Evolutionary conservation across 192 early-diverging fungal genomes (phyloP).

Genomic region (Chytriomyces sp.): DNA sequence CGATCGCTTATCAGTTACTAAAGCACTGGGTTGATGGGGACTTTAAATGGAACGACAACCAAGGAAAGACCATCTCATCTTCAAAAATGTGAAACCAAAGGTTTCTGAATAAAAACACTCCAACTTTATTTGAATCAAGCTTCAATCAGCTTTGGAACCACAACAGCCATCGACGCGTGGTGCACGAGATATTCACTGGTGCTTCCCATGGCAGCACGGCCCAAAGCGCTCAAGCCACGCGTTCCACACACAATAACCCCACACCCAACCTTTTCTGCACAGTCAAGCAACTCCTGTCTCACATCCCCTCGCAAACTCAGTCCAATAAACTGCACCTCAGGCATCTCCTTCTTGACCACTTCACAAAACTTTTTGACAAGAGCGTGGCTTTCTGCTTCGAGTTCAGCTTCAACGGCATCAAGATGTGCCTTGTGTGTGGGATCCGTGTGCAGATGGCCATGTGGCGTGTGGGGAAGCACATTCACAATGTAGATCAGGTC

Average conservation of each 20-base stretch:
- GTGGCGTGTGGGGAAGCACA: slow-evolving; percentile 1
- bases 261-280: slow-evolving; percentile 56
- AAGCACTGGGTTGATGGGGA: slow-evolving; percentile 25
- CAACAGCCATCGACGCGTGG: slow-evolving; percentile 6
- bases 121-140: too few relatives aligned
- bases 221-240: slow-evolving; percentile 60
- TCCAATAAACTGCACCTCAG: slow-evolving; percentile 17
- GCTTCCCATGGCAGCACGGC: slow-evolving; percentile 50
- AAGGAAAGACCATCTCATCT: background rate
- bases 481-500: slow-evolving; percentile 43
- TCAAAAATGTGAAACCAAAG: background rate
- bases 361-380: background rate
- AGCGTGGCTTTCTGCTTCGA: background rate
- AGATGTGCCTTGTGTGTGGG: background rate
- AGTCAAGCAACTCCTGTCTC: slow-evolving; percentile 61
- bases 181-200: slow-evolving; percentile 31
- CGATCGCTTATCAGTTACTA: slow-evolving; percentile 27
- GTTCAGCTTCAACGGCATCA: background rate
- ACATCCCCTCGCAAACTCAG: slow-evolving; percentile 56
- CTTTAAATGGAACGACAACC: background rate
- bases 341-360: background rate
- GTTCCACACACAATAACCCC: slow-evolving; percentile 64
- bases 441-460: background rate
- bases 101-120: too few relatives aligned
- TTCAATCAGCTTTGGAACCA: background rate